Evolutionary conservation across 176 grass and related monocot genomes (phyloP), one percentile per base, ranked within the genome.

Genomic region (Cocos nucifera): DNA sequence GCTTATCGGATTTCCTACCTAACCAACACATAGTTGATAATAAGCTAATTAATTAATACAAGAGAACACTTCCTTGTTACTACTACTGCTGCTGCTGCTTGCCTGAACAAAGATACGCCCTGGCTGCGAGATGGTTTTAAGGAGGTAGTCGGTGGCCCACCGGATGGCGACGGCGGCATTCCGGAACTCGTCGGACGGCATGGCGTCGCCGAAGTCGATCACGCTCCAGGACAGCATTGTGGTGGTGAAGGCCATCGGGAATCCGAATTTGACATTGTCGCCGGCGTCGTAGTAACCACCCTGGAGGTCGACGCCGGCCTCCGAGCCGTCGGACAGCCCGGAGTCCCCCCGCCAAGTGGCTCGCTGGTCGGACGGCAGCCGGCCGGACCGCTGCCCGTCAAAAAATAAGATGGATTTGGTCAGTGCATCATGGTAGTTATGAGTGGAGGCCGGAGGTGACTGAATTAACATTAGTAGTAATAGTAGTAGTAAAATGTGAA

Each of bases 271-370:
- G 64, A 96, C 83, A 66, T 96, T 96, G 63, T 96, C 91, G 1
- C 91, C 91, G 4, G 91, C 86, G 68, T 96, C 91, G 54, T 96
- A 96, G 64, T 96, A 96, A 4, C 91, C 91, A 20, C 86, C 86
- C 52, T 76, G 68, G 10, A 90, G 86, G 72, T 95, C 91, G 20
- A 74, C 72, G 27, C 91, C 86, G 2, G 77, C 91, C n/a, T 63
- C 68, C 4, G 10, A 57, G 50, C 91, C 86, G 53, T 90, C 91
- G 4, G 60, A 73, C 65, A 71, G n/a, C 4, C 75, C 90, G 17
- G 91, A 90, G 73, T 95, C 77, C 3, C 90, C 74, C 17, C 90
- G 80, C 91, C 91, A 87, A 10, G 60, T 51, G 14, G 78, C 80
- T 39, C 86, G 69, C 71, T 90, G 90, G 18, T 17, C 59, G 22